A percentile compares a stretch with the other conserved stretches of the same genome.
Conservation (phyloP, 129 eudicot species). For the Sambucus nigra region DNA sequence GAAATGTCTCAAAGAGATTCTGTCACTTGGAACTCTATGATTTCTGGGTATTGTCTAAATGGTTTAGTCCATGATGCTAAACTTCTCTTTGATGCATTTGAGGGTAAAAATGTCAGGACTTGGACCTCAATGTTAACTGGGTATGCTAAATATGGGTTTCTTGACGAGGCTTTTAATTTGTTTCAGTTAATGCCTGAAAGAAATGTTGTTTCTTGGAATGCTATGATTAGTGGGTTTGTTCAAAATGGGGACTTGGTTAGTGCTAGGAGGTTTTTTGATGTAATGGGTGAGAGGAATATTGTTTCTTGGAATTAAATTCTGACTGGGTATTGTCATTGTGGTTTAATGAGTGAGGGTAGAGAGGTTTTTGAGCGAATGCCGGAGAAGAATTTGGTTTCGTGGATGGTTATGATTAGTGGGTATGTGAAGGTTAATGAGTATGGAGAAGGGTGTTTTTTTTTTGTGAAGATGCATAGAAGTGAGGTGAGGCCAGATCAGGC, state of each 20-base stretch:
- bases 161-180: constrained; percentile 11
- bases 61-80: constrained; percentile 2
- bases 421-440: not conserved
- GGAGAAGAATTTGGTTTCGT: constrained; percentile 10
- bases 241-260: not conserved
- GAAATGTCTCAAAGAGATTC: constrained; percentile 12
- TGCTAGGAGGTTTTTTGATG: constrained; percentile 13
- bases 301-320: constrained; percentile 11
- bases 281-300: constrained; percentile 11
- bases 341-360: constrained; percentile 6
- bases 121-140: constrained; percentile 11
- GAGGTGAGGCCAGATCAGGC: constrained; percentile 9
- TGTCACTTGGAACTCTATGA: constrained; percentile 17
- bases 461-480: constrained; percentile 10
- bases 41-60: constrained; percentile 1
- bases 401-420: constrained; percentile 18
- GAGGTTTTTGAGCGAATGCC: constrained; percentile 11
- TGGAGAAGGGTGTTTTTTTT: constrained; percentile 11
- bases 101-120: constrained; percentile 5
- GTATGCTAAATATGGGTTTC: constrained; percentile 9
- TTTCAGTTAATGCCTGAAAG: constrained; percentile 17
- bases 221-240: constrained; percentile 16
- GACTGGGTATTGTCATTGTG: constrained; percentile 13
- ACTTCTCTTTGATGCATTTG: not conserved
- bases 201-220: constrained; percentile 19